Base-by-base conservation (phyloP, 1,284 basidiomycete genomes). In the Tilletia walkeri region DNA sequence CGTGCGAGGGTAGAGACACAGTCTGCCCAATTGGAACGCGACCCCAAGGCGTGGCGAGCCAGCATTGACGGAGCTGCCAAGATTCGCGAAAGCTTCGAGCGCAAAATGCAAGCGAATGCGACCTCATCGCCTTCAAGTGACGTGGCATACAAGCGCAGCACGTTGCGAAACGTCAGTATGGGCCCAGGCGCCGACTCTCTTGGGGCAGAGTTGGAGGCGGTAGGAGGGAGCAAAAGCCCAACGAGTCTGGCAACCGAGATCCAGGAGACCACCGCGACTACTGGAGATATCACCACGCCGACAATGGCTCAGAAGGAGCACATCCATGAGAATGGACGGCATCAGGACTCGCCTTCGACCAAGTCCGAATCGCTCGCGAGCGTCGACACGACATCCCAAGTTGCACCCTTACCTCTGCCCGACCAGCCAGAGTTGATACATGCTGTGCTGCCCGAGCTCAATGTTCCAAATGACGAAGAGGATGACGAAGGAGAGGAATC, bases 41-140 rank as follows among this genome's bases (percentile, higher is more conserved):
- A 80, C 39, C 74, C 77, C 0, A 78, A 79, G 68, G 75, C 77
- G 36, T 76, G 80, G 72, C 70, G 82, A 6, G 73, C 73, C 12
- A 79, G 76, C 50, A 70, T 77, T 34, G 73, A 79, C n/a, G 80
- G 80, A 2, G 75, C 76, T 0, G 80, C 80, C 38, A 82, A 80
- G 72, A 63, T 83, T 4, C 69, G 76, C 9, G 72, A 81, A 66
- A 78, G 77, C 68, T 82, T 82, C 66, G 79, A 80, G 48, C 77
- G 78, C 34, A 63, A 63, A 68, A 61, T 82, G 63, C 73, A 80
- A 30, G 74, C 72, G 69, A 54, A 73, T 53, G 10, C 65, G 49
- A 67, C 54, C 20, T 18, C 72, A n/a, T 39, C 39, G 18, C 41
- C 49, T 1, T 10, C 36, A 18, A 48, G 39, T 24, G 53, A 56